Evolutionary conservation across 352 stramenopile species (phyloP).

Genomic region (Phytophthora capsici): DNA sequence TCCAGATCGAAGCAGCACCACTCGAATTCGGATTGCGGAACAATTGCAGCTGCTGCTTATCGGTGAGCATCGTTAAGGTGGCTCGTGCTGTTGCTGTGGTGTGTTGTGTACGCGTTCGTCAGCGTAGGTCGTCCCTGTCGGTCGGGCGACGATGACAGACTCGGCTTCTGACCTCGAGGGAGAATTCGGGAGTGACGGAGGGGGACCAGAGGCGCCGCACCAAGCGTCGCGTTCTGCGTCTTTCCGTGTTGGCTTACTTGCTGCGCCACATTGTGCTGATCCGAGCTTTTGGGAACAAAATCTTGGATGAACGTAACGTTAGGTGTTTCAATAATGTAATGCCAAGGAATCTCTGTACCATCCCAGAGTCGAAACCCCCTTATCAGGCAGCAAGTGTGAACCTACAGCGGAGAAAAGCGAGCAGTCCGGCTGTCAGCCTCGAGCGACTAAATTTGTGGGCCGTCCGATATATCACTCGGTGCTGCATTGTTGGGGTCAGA

Average conservation of each 20-base stretch:
- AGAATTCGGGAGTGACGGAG: conserved; percentile 36
- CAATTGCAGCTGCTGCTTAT: conserved; percentile 14
- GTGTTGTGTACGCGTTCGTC: conserved; percentile 21
- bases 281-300: not conserved
- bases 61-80: conserved; percentile 19
- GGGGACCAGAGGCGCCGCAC: conserved; percentile 7
- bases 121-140: conserved; percentile 5
- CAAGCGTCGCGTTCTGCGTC: conserved; percentile 36
- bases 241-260: conserved; percentile 18
- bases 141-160: conserved; percentile 13
- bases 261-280: conserved; percentile 9
- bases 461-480: conserved; percentile 24
- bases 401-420: conserved; percentile 8
- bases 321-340: conserved; percentile 19
- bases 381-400: conserved; percentile 7
- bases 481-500: conserved; percentile 25
- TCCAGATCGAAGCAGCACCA: conserved; percentile 6
- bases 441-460: conserved; percentile 37
- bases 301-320: conserved; percentile 18
- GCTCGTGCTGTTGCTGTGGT: not conserved
- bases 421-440: conserved; percentile 12
- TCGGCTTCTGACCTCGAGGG: conserved; percentile 13
- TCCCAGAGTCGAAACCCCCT: conserved; percentile 27
- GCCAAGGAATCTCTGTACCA: conserved; percentile 11
- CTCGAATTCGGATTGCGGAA: conserved; percentile 3